Conservation (phyloP, 2,329 filamentous ascomycete genomes). For the Cercospora sp. region DNA sequence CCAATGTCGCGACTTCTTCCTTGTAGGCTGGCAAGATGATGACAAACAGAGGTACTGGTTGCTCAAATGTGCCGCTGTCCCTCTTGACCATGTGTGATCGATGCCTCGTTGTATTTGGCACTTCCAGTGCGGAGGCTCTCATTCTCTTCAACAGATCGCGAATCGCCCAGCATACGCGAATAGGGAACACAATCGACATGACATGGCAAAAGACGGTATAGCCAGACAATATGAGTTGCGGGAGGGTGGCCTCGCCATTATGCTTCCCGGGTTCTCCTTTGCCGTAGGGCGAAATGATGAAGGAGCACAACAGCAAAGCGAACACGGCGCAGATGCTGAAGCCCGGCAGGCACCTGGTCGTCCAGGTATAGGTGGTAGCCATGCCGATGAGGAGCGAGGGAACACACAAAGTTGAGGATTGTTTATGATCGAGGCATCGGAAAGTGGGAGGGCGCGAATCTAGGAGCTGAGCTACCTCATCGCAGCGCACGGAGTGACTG, state of each 20-base stretch:
- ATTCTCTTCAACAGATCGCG: constrained; percentile 54
- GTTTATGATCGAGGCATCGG: constrained; percentile 12
- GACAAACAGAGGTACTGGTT: constrained; percentile 54
- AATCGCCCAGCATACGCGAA: constrained; percentile 63
- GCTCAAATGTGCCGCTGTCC: constrained; percentile 26
- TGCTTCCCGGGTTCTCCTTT: constrained; percentile 28
- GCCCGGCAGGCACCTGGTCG: constrained; percentile 34
- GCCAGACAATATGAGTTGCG: constrained; percentile 40
- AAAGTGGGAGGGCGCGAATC: neutral
- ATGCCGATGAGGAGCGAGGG: constrained; percentile 15
- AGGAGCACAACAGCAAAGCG: constrained; percentile 32
- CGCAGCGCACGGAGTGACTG: constrained; percentile 5
- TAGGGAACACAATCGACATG: constrained; percentile 62
- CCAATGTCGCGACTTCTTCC: constrained; percentile 67
- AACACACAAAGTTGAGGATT: neutral
- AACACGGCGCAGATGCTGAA: constrained; percentile 31
- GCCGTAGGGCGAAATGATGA: constrained; percentile 33
- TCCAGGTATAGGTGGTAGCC: constrained; percentile 30
- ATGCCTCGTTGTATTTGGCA: constrained; percentile 25
- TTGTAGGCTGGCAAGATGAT: constrained; percentile 75
- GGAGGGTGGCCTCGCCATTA: constrained; percentile 32
- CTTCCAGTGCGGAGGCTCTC: constrained; percentile 26
- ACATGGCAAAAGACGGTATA: constrained; percentile 67
- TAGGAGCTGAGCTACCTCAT: neutral
- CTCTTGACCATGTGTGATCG: constrained; percentile 23